phyloP scores from a whole-genome alignment of 768 basidiomycete species.

The Cystofilobasidium ferigula region DNA sequence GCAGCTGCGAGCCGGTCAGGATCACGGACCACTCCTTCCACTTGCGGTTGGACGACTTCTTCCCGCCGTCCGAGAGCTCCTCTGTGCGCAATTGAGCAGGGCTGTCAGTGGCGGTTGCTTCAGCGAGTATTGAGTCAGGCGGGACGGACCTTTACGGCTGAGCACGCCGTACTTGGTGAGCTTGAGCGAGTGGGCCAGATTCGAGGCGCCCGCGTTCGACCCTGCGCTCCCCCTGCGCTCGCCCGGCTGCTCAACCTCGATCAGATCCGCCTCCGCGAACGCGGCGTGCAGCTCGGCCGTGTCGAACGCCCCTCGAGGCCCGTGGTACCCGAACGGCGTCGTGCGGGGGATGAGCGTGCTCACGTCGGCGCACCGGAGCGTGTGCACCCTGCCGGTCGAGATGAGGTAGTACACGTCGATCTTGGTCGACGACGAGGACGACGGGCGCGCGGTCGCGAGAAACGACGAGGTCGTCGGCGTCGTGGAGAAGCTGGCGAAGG shows the following conservation, averaged over 20 bases:
- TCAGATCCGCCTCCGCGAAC: slow-evolving; percentile 49
- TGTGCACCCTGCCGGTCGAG: slow-evolving; percentile 51
- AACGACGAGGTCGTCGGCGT: slow-evolving; percentile 12
- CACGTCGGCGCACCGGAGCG: slow-evolving; percentile 56
- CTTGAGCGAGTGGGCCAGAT: slow-evolving; percentile 43
- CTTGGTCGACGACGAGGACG: slow-evolving; percentile 43
- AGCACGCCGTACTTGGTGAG: slow-evolving; percentile 72
- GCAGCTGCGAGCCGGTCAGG: slow-evolving; percentile 76
- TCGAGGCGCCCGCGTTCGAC: slow-evolving; percentile 1
- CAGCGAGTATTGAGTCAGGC: background rate
- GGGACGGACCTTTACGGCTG: slow-evolving; percentile 51
- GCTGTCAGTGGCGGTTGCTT: background rate
- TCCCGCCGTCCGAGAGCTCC: slow-evolving; percentile 63
- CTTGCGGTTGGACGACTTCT: slow-evolving; percentile 63
- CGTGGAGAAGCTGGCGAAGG: slow-evolving; percentile 5
- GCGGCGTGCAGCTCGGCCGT: slow-evolving; percentile 53
- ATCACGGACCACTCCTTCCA: slow-evolving; percentile 80
- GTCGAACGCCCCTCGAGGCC: slow-evolving; percentile 56
- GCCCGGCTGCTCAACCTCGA: slow-evolving; percentile 34
- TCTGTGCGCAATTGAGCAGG: slow-evolving; percentile 30
- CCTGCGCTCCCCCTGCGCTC: slow-evolving; percentile 2
- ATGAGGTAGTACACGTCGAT: slow-evolving; percentile 90
- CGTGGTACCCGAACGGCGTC: slow-evolving; percentile 58
- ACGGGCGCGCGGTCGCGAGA: slow-evolving; percentile 25
- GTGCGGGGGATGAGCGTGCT: slow-evolving; percentile 48